phyloP scores from a whole-genome alignment of 495 filamentous ascomycete genomes.

The Hypoxylon fuscum region DNA sequence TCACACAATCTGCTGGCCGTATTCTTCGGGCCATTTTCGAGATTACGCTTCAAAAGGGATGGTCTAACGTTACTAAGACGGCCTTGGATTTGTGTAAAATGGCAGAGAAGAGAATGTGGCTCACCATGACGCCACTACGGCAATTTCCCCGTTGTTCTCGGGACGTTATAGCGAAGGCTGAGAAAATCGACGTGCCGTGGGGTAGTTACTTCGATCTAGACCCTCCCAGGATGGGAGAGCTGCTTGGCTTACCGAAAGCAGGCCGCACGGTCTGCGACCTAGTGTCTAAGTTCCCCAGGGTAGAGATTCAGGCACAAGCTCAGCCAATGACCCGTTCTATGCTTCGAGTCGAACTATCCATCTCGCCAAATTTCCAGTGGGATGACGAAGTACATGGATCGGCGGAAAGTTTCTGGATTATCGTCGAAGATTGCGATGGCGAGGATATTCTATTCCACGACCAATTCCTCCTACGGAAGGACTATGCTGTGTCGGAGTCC shows the following conservation, averaged over 20 bases:
- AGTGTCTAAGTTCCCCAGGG: slow-evolving; percentile 89
- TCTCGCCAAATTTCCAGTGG: slow-evolving; percentile 96
- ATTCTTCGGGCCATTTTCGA: slow-evolving; percentile 97
- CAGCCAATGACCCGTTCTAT: slow-evolving; percentile 96
- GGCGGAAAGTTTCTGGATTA: slow-evolving; percentile 94
- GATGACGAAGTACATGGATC: slow-evolving; percentile 87
- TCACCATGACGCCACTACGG: slow-evolving; percentile 93
- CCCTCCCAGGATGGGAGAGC: slow-evolving; percentile 94
- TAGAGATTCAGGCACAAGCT: slow-evolving; percentile 90
- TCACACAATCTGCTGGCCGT: slow-evolving; percentile 96
- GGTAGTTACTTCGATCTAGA: slow-evolving; percentile 93
- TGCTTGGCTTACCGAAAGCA: slow-evolving; percentile 90
- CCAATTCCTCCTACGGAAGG: slow-evolving; percentile 87
- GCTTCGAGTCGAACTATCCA: slow-evolving; percentile 92
- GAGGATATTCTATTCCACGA: slow-evolving; percentile 97
- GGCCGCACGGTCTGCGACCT: slow-evolving; percentile 85
- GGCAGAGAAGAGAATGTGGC: slow-evolving; percentile 99
- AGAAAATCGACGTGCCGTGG: slow-evolving; percentile 95
- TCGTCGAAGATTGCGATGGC: slow-evolving; percentile 97
- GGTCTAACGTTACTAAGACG: slow-evolving; percentile 91
- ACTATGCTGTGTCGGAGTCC: slow-evolving; percentile 79
- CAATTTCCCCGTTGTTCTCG: slow-evolving; percentile 85
- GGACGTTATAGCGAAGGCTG: slow-evolving; percentile 90
- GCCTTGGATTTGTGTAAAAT: slow-evolving; percentile 97
- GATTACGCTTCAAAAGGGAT: slow-evolving; percentile 94